Conservation (phyloP, 192 early-diverging fungal genomes). For the Podila epigama region DNA sequence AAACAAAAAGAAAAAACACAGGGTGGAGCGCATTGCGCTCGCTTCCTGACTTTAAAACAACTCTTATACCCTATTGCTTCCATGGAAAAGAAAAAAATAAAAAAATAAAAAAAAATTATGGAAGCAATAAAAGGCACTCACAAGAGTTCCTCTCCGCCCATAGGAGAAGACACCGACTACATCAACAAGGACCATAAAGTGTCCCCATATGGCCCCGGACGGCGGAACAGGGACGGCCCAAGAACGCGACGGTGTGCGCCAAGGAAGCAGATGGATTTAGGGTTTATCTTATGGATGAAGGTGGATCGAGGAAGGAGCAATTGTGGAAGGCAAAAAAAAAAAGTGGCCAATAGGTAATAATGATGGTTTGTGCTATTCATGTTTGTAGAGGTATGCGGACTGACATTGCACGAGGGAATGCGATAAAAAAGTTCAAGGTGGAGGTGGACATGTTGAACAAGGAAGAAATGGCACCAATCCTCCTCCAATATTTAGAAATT, state of each 20-base stretch:
- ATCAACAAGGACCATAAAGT: background rate
- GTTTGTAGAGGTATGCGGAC: too few species aligned
- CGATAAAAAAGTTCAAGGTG: too few species aligned
- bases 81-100: background rate
- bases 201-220: background rate
- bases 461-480: too few species aligned
- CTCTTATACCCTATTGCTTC: background rate
- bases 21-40: slow-evolving; percentile 1
- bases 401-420: too few species aligned
- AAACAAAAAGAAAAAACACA: background rate
- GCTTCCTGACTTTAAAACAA: background rate
- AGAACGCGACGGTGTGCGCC: background rate
- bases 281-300: background rate
- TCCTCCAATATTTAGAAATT: too few species aligned
- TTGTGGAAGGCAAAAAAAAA: too few species aligned
- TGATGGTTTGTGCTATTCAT: too few species aligned
- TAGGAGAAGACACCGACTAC: background rate
- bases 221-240: background rate
- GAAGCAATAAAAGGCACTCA: background rate
- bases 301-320: background rate
- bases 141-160: background rate
- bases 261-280: slow-evolving; percentile 1
- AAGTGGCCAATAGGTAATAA: too few species aligned
- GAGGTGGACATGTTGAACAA: too few species aligned
- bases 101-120: background rate